Base-by-base conservation (phyloP, 345 rosid genomes). In the Gossypium sturtianum region DNA sequence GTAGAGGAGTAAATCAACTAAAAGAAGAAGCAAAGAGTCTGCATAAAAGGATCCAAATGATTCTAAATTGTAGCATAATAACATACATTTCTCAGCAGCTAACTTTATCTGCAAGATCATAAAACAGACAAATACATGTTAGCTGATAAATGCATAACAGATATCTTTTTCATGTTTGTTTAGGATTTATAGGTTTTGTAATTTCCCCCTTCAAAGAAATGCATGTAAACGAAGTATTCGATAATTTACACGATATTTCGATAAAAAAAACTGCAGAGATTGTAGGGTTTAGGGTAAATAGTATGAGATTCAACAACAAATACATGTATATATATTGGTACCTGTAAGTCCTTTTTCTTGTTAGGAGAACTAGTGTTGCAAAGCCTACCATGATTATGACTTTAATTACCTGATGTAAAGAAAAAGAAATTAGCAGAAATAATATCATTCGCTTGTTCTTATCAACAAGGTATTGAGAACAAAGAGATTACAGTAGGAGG, bases 311-410 rank as follows among this genome's bases (percentile, higher is more conserved):
- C 9, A 49, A 73, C 67, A n/a, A 57, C 9, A 38, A 29, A 45
- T 15, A 19, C 45, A 56, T 45, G 58, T 27, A 66, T 22, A 54
- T 15, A 1, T 51, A 13, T 51, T 34, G 41, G 17, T 79, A 87
- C 91, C 89, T 74, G 81, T 48, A 65, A 27, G 78, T 83, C 77
- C 76, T 76, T 78, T 84, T 83, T 78, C 91, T 85, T 7, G 91
- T 86, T 70, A 87, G 75, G 70, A 87, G 53, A 81, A 89, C 91
- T 63, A 89, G 86, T 43, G 87, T 56, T 56, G 87, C 91, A 76
- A 87, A 89, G 0, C 91, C 90, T n/a, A 86, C 82, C 83, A 85
- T 87, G 81, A 86, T 84, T 54, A 79, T 85, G 56, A 74, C 77
- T 71, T 73, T 86, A 80, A 85, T 59, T 71, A 82, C 82, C 91